phyloP scores from a whole-genome alignment of 345 rosid genomes.

The Populus tremula region DNA sequence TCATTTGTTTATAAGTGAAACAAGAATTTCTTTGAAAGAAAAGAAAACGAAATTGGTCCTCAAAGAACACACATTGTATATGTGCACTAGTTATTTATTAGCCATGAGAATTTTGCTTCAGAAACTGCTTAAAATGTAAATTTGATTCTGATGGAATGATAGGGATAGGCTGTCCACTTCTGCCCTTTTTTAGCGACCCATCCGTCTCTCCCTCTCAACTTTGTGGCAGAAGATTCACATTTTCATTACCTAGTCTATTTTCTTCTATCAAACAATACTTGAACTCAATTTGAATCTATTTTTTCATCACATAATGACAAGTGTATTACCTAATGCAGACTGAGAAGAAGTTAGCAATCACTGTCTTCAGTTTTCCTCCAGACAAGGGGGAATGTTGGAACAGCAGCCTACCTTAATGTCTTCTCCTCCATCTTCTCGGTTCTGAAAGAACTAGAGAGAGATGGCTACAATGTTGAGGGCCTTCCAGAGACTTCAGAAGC shows the following conservation, averaged over 20 bases:
- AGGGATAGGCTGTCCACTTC: background rate
- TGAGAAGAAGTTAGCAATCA: constrained; percentile 84
- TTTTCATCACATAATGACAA: constrained; percentile 20
- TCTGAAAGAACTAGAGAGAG: constrained; percentile 67
- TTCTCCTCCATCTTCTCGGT: constrained; percentile 94
- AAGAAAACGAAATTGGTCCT: background rate
- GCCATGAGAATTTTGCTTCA: background rate
- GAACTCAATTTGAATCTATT: background rate
- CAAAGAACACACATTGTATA: background rate
- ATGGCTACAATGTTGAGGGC: constrained; percentile 87
- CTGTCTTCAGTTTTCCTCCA: constrained; percentile 98
- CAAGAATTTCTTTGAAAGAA: background rate
- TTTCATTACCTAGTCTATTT: background rate
- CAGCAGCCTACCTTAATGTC: constrained; percentile 94
- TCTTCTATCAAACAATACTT: background rate
- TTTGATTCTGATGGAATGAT: constrained; percentile 8
- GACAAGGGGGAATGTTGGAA: constrained; percentile 97
- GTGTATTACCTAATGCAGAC: constrained; percentile 44
- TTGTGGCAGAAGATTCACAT: background rate
- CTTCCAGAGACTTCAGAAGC: constrained; percentile 93
- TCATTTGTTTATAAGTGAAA: background rate
- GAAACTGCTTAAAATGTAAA: background rate
- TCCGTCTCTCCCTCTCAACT: background rate
- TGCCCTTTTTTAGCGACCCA: background rate
- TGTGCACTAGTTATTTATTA: background rate